Evolutionary conservation across 176 grass and related monocot genomes (phyloP).

Genomic region (Zea luxurians): DNA sequence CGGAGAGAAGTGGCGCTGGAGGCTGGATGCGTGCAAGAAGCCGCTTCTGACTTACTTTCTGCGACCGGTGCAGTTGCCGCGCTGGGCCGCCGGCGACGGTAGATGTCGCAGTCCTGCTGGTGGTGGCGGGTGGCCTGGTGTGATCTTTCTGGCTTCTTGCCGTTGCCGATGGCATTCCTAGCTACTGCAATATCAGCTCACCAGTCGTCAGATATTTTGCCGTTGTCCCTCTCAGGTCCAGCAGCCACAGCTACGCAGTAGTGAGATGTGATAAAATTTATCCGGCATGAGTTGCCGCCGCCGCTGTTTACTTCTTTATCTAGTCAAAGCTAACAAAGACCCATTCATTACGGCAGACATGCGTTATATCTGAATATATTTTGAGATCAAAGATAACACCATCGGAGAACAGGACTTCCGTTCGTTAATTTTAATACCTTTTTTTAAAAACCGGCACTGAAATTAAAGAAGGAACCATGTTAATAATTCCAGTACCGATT

Average conservation of each 20-base stretch:
- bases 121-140: no score
- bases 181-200: no score
- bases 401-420: no score
- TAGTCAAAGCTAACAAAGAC: not conserved
- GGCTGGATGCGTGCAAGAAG: constrained; percentile 17
- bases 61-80: not conserved
- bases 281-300: not conserved
- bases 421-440: no score
- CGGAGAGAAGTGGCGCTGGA: not conserved
- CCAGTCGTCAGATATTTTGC: constrained; percentile 5
- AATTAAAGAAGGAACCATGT: no score
- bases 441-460: no score
- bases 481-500: no score
- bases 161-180: no score
- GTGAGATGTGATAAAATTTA: not conserved
- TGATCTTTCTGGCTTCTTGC: not conserved
- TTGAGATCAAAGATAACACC: not conserved
- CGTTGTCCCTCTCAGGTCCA: not conserved
- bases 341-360: not conserved
- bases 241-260: not conserved
- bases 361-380: not conserved
- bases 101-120: constrained; percentile 12
- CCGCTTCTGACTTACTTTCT: not conserved
- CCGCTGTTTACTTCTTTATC: not conserved
- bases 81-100: constrained; percentile 12